Base-by-base conservation (phyloP, 768 basidiomycete species). In the Xerocomellus amylosporus region DNA sequence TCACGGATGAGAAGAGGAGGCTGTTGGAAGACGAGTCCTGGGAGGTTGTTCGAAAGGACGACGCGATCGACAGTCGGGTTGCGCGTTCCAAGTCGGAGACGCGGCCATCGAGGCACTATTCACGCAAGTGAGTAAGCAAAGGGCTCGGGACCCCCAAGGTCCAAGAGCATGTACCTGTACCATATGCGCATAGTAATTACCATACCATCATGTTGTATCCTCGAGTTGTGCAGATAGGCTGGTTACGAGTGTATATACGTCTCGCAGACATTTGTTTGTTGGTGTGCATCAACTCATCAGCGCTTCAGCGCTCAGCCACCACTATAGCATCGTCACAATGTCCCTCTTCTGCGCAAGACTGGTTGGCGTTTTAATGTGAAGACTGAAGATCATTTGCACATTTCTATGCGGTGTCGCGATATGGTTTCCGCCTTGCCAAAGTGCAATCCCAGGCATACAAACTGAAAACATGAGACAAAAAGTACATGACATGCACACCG, bases 51-150 rank as follows among this genome's bases (percentile, higher is more conserved):
- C 37, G 15, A 13, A 53, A 54, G 53, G 58, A 53, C 0, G 63
- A 63, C 0, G 39, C 20, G 41, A 8, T 28, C 3, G 60, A 49
- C 3, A 20, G 26, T n/a, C 57, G 57, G 10, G 19, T 64, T 2
- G 41, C 5, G n/a, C 63, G 68, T 19, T 65, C 61, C 53, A 70
- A 65, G 46, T 65, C 68, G 22, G 65, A 71, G 28, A 58, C 60
- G 34, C 55, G 59, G 36, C 65, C 70, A 2, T 39, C 62, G 42
- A 56, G 62, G 24, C 57, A 54, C n/a, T 39, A 49, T 53, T 47
- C 31, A 8, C 58, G 49, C 59, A 59, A 56, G 45, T 68, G 53
- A 63, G 20, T 14, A 5, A 26, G 40, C 5, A 17, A 34, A 12
- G 17, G 14, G 5, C 5, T 0, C 5, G 3, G 34, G 31, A 13